Base-by-base conservation (phyloP, 108 stramenopile species). In the Schizochytrium sp. region DNA sequence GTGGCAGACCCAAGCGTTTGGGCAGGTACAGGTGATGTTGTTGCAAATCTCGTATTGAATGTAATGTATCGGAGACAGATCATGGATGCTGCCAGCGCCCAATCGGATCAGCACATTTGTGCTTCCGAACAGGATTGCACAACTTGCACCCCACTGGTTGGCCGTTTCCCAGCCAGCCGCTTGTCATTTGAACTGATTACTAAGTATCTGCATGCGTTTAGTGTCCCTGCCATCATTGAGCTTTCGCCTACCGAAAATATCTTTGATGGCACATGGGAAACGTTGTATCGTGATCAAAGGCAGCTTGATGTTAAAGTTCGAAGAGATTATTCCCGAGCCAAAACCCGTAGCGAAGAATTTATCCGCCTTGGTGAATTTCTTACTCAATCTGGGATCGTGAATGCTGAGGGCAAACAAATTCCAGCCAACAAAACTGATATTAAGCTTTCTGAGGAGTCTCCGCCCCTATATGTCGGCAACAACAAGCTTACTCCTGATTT, bases 21-120 rank as follows among this genome's bases (percentile, higher is more conserved):
- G 47, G 10, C 10, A 10, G 53, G 8, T 53, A 7, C 55, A 10
- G 47, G 50, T 5, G 15, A 40, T 13, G 10, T 46, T 40, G 28
- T 83, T 53, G 76, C 50, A 56, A 83, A 83, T 53, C 53, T 55
- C 55, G 50, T 83, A 5, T n/a, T 83, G 45, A 83, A 83, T 40
- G 10, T 83, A 10, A 83, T 83, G 76, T 83, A 55, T 2, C 19
- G 15, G 40, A 49, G 2, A 2, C 50, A 83, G 47, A 83, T 83
- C 76, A 55, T 50, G 1, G 47, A 53, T n/a, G 47, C 76, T 83
- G 5, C 76, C 38, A 8, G 13, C 0, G 12, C 76, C 15, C 28
- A 83, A 10, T 7, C 3, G 47, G 10, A 10, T 5, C 17, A 83
- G 76, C 76, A 83, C 76, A n/a, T 50, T 53, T 83, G 76, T 28